Conservation (phyloP, 108 stramenopile genomes). For the Pseudonitzschia pungens region DNA sequence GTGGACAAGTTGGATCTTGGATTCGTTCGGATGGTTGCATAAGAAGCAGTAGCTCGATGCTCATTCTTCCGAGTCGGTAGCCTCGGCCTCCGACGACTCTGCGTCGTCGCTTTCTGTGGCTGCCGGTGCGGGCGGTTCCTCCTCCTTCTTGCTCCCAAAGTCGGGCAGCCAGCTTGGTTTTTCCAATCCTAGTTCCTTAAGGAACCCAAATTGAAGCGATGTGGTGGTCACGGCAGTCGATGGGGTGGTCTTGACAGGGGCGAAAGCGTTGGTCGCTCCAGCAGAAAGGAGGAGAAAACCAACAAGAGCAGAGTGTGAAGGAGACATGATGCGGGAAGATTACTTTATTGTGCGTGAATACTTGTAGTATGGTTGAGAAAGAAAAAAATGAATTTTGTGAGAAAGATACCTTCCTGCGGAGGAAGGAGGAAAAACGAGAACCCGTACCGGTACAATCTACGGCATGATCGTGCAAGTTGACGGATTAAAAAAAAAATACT, state of each 20-base stretch:
- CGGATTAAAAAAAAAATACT: too few relatives aligned
- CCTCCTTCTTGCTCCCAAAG: conserved; percentile 50
- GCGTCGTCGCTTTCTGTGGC: conserved; percentile 17
- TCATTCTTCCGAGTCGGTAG: conserved; percentile 33
- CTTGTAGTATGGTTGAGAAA: too few relatives aligned
- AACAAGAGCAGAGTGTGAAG: not conserved
- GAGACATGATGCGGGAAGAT: too few relatives aligned
- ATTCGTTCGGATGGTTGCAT: not conserved
- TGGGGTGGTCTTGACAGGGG: not conserved
- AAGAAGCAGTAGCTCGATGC: not conserved
- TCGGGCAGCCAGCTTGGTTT: conserved; percentile 54
- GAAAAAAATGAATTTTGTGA: too few relatives aligned
- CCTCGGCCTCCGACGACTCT: conserved; percentile 21
- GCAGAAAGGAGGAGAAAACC: not conserved
- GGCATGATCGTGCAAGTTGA: too few relatives aligned
- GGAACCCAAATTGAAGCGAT: conserved; percentile 36
- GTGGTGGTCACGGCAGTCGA: conserved; percentile 2
- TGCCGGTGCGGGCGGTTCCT: conserved; percentile 14
- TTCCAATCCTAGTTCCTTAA: conserved; percentile 50
- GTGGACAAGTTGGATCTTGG: not conserved
- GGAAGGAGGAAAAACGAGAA: too few relatives aligned
- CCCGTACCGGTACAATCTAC: too few relatives aligned
- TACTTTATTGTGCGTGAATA: too few relatives aligned
- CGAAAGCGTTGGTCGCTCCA: conserved; percentile 1
- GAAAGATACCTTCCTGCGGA: too few relatives aligned